Percentiles rank a stretch among this genome's conserved stretches.
Evolutionary conservation across 352 stramenopile genomes (phyloP).

Genomic region (Phytophthora aleatoria): DNA sequence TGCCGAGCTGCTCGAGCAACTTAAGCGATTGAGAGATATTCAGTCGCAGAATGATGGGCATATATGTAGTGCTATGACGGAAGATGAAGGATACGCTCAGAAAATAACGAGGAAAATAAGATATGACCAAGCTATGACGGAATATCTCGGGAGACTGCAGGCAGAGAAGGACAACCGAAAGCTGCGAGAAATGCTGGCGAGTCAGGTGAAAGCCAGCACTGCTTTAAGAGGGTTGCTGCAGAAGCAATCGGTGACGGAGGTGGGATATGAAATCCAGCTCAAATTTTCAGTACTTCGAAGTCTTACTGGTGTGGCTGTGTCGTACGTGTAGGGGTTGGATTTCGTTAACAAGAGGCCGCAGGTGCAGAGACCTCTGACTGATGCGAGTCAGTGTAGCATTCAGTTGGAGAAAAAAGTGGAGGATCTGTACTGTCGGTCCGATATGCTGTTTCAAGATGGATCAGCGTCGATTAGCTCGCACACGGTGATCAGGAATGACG

Average conservation of each 20-base stretch:
- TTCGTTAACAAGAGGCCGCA: background rate
- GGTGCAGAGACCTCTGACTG: background rate
- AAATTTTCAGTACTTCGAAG: no score
- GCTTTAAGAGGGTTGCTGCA: slow-evolving; percentile 1
- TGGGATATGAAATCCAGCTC: background rate
- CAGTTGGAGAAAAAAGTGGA: slow-evolving; percentile 2
- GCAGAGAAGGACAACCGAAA: background rate
- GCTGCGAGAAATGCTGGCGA: background rate
- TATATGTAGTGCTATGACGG: background rate
- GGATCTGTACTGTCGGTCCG: background rate
- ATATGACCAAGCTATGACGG: slow-evolving; percentile 1
- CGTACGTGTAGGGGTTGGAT: background rate
- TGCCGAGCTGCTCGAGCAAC: background rate
- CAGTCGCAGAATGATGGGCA: background rate
- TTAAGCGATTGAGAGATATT: background rate
- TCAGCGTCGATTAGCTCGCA: slow-evolving; percentile 1
- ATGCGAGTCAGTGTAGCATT: background rate
- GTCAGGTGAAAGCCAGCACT: background rate
- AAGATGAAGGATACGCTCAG: background rate
- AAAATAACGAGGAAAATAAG: background rate
- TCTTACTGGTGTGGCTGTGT: no score
- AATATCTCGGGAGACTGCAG: background rate
- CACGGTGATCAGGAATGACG: slow-evolving; percentile 2
- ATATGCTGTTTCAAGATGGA: background rate
- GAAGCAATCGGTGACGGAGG: background rate